Percentiles rank a stretch among this genome's conserved stretches.
These are phyloP conservation scores for Backusella australiensis DNA, from an alignment of 192 early-diverging fungal genomes.

Conservation along the genomic window DNA sequence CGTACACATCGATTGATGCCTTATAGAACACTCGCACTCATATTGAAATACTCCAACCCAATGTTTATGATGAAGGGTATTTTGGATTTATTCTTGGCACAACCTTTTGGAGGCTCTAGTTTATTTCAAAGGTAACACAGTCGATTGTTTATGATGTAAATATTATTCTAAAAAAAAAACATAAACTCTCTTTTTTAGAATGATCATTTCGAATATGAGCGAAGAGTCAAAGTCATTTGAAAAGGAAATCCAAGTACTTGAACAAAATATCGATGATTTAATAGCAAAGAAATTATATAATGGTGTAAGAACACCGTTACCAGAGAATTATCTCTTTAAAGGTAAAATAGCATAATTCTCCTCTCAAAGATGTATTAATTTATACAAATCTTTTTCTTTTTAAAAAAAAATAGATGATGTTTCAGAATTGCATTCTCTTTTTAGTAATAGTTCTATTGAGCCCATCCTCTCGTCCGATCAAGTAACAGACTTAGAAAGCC, in stretches of 20 bases:
- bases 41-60: slow-evolving; percentile 53
- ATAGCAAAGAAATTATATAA: slow-evolving; percentile 47
- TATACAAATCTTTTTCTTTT: not conserved
- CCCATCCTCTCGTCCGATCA: not conserved
- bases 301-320: slow-evolving; percentile 27
- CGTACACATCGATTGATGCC: slow-evolving; percentile 51
- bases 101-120: slow-evolving; percentile 53
- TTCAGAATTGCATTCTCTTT: not conserved
- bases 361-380: no score
- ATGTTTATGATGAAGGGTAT: slow-evolving; percentile 52
- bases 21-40: slow-evolving; percentile 43
- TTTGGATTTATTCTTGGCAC: slow-evolving; percentile 52
- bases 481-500: not conserved
- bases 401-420: not conserved
- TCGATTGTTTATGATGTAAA: not conserved
- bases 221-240: slow-evolving; percentile 45
- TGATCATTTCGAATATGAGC: slow-evolving; percentile 47
- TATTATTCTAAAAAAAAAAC: not conserved
- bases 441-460: not conserved
- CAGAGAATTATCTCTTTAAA: not conserved
- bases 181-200: slow-evolving; percentile 17
- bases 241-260: slow-evolving; percentile 37
- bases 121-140: slow-evolving; percentile 44
- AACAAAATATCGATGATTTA: slow-evolving; percentile 12
- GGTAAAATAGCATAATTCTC: not conserved